Evolutionary conservation across 2,329 filamentous ascomycete species (phyloP).

Genomic region (Hymenotorrendiella dingleyae): DNA sequence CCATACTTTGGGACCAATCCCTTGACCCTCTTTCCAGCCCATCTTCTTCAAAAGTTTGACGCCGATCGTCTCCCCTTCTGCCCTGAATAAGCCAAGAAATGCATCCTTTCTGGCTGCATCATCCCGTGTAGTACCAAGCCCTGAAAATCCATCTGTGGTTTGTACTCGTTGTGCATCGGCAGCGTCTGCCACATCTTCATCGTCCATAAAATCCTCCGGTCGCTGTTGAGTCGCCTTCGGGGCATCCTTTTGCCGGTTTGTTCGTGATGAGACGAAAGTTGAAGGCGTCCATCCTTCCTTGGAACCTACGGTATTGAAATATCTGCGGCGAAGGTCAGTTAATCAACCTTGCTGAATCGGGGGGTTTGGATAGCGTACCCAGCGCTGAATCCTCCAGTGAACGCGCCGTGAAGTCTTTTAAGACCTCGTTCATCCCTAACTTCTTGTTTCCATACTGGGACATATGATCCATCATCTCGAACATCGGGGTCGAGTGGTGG

Average conservation of each 20-base stretch:
- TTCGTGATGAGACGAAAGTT: slow-evolving; percentile 84
- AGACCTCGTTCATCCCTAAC: slow-evolving; percentile 87
- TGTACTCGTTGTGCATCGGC: slow-evolving; percentile 72
- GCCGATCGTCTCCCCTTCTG: slow-evolving; percentile 78
- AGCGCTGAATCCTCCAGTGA: slow-evolving; percentile 94
- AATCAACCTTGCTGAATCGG: no score
- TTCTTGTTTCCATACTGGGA: slow-evolving; percentile 98
- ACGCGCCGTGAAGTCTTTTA: slow-evolving; percentile 89
- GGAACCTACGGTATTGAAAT: slow-evolving; percentile 96
- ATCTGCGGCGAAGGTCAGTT: slow-evolving; percentile 45
- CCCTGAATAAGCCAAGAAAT: slow-evolving; percentile 67
- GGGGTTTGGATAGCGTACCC: no score
- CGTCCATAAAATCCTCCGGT: slow-evolving; percentile 95
- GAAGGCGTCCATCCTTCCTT: slow-evolving; percentile 97
- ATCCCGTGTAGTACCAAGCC: slow-evolving; percentile 62
- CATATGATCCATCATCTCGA: slow-evolving; percentile 85
- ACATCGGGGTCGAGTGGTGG: slow-evolving; percentile 69
- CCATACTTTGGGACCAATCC: slow-evolving; percentile 80
- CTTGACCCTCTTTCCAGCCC: slow-evolving; percentile 94
- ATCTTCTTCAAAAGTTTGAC: slow-evolving; percentile 79
- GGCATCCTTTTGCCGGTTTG: slow-evolving; percentile 66
- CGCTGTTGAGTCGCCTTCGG: slow-evolving; percentile 50
- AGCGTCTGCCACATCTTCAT: slow-evolving; percentile 85
- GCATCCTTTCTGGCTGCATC: slow-evolving; percentile 43
- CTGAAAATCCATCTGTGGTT: slow-evolving; percentile 67